These are phyloP conservation scores for Chloroidium sp. DNA, from an alignment of 163 green algal genomes.

Conservation along the genomic window DNA sequence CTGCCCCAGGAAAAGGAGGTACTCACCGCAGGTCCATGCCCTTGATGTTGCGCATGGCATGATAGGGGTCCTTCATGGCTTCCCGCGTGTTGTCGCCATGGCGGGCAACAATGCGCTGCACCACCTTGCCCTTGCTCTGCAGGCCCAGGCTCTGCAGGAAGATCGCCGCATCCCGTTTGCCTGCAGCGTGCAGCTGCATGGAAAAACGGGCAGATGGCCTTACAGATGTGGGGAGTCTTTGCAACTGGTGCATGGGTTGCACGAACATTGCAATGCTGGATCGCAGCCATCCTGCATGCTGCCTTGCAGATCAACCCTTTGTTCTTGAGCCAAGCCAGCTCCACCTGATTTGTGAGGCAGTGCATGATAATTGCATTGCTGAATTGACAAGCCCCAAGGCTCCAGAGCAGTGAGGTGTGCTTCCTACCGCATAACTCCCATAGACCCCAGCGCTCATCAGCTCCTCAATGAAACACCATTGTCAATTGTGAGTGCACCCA, in stretches of 20 bases:
- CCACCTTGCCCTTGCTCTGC: constrained; percentile 3
- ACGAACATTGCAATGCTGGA: too few species aligned
- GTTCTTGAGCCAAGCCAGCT: too few species aligned
- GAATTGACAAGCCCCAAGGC: too few species aligned
- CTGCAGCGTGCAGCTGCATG: constrained; percentile 6
- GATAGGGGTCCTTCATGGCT: constrained; percentile 31
- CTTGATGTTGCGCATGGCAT: constrained; percentile 9
- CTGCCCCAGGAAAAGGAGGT: neutral
- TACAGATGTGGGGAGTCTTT: neutral
- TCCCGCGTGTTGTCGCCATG: constrained; percentile 13
- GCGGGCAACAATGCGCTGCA: constrained; percentile 18
- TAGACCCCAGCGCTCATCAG: too few species aligned
- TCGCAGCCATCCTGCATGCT: too few species aligned
- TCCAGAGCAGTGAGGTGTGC: too few species aligned
- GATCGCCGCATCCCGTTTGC: constrained; percentile 10
- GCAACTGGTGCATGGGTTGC: too few species aligned
- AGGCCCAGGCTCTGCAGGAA: constrained; percentile 23
- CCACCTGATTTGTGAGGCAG: too few species aligned
- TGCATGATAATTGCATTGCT: too few species aligned
- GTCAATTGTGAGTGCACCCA: neutral
- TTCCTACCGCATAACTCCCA: too few species aligned
- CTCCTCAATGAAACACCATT: too few species aligned
- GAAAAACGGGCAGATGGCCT: neutral
- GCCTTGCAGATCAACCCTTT: too few species aligned
- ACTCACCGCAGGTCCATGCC: neutral